Evolutionary conservation across 1,284 basidiomycete genomes (phyloP), one percentile per base, ranked within the genome.

Genomic region (Agroathelia rolfsii): DNA sequence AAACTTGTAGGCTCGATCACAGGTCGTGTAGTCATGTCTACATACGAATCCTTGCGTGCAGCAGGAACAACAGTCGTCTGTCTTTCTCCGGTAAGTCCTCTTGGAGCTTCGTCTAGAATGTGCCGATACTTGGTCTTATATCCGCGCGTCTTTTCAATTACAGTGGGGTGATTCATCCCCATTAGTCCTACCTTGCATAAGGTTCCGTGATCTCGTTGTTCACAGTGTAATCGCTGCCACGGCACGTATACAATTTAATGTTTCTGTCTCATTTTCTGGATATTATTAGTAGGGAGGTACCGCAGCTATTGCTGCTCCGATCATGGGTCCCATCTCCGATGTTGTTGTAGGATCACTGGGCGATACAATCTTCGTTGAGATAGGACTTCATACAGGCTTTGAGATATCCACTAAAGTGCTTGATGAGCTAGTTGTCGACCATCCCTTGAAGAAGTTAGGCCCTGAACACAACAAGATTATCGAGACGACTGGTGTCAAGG

Each of bases 131-230:
- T 12, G 17, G 21, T 27, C 19, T 20, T 13, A 30, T n/a, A n/a
- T 24, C 17, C 23, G 18, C 21, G 13, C 23, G 7, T 30, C 13
- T 25, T 30, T 18, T 20, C 35, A 30, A n/a, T 16, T 12, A 15
- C 36, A 76, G 69, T 76, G 73, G 74, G 73, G 72, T 3, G 73
- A 78, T 44, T 75, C 72, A 4, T 75, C 69, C 9, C 74, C 74
- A 10, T 51, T 77, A 3, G 56, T 73, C 19, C 58, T 77, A n/a
- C 75, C 74, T 18, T 76, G 73, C 52, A 69, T 78, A 30, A 64
- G 75, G 10, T 76, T 78, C 49, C 56, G 74, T 26, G 73, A 76
- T 51, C 55, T 78, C 14, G 72, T 61, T 16, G 66, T 77, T 17
- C 73, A 76, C 45, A 69, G 66, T 3, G 66, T 76, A 23, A 64